Conservation (phyloP, 1,284 basidiomycete genomes). For the Ceratobasidium sp. region DNA sequence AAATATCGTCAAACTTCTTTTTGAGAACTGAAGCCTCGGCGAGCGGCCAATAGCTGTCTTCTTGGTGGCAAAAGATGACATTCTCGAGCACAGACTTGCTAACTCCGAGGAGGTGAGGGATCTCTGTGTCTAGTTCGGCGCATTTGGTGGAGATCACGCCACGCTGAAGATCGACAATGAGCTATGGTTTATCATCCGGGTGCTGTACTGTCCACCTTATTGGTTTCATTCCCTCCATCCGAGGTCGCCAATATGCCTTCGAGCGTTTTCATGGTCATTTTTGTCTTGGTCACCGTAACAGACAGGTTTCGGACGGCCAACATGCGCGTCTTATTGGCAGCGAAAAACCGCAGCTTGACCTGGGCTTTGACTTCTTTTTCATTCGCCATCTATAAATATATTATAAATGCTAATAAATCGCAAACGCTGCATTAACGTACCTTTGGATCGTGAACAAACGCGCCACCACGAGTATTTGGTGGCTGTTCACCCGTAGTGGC, state of each 20-base stretch:
- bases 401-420: no score
- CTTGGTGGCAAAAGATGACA: conserved; percentile 99
- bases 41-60: conserved; percentile 98
- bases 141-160: conserved; percentile 93
- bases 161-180: conserved; percentile 57
- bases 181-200: background rate
- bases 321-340: conserved; percentile 88
- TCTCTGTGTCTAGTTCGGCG: conserved; percentile 94
- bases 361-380: conserved; percentile 99
- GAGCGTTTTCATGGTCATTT: conserved; percentile 95
- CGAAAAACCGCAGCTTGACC: conserved; percentile 91
- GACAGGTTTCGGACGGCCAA: conserved; percentile 92
- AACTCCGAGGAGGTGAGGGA: conserved; percentile 91
- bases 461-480: conserved; percentile 96
- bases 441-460: conserved; percentile 97
- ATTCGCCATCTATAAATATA: conserved; percentile 78
- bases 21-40: conserved; percentile 90
- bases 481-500: conserved; percentile 98
- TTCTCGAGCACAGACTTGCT: conserved; percentile 97
- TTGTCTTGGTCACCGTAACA: conserved; percentile 91
- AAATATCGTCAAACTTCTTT: conserved; percentile 99
- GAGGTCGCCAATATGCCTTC: conserved; percentile 85
- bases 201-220: conserved; percentile 63
- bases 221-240: conserved; percentile 64
- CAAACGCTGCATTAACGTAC: conserved; percentile 44